phyloP scores from a whole-genome alignment of 2,329 filamentous ascomycete genomes.

The Daldinia sp. region DNA sequence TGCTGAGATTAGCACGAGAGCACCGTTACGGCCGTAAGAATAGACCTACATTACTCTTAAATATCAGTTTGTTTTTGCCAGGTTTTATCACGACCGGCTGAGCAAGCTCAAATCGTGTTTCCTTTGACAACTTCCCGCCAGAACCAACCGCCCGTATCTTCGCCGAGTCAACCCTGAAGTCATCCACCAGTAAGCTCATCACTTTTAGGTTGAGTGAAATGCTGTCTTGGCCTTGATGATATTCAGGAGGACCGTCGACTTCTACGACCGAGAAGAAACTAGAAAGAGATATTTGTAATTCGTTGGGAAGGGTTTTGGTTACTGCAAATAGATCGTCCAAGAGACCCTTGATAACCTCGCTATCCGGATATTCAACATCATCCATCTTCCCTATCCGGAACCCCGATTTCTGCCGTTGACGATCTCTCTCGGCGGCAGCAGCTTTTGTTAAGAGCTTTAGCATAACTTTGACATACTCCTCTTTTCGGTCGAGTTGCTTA shows the following conservation, averaged over 20 bases:
- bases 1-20: constrained; percentile 50
- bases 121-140: constrained; percentile 64
- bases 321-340: constrained; percentile 58
- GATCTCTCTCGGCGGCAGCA: constrained; percentile 62
- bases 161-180: constrained; percentile 70
- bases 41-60: constrained; percentile 56
- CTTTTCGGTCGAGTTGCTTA: constrained; percentile 75
- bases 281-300: constrained; percentile 72
- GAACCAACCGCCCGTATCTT: constrained; percentile 69
- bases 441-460: constrained; percentile 78
- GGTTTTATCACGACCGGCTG: constrained; percentile 58
- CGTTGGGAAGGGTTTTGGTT: constrained; percentile 57
- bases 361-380: constrained; percentile 43
- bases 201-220: constrained; percentile 75
- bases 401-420: constrained; percentile 51
- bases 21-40: background rate
- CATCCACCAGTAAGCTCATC: constrained; percentile 75
- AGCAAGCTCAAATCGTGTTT: constrained; percentile 70
- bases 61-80: constrained; percentile 58
- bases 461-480: constrained; percentile 80
- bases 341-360: constrained; percentile 55
- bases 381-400: constrained; percentile 49
- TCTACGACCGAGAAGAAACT: constrained; percentile 77
- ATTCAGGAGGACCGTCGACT: constrained; percentile 72
- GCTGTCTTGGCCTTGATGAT: constrained; percentile 76